phyloP scores from a whole-genome alignment of 805 yeast genomes.

The Zygoascus flipseniorum region DNA sequence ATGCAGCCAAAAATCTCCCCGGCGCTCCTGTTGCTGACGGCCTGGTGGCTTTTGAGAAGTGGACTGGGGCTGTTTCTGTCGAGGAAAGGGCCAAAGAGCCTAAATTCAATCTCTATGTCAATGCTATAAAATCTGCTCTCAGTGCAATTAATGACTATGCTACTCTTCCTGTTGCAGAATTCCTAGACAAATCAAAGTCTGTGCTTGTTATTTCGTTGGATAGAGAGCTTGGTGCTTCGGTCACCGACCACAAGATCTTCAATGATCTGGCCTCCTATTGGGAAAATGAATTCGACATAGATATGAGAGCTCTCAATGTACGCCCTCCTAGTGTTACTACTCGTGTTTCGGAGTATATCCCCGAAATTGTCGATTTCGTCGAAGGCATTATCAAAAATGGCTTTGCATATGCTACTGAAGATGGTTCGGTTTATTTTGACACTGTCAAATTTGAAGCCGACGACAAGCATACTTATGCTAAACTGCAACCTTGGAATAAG shows the following conservation, averaged over 20 bases:
- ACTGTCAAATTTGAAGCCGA: slow-evolving; percentile 69
- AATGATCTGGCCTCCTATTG: slow-evolving; percentile 75
- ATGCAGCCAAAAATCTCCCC: slow-evolving; percentile 36
- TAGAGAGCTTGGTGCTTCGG: slow-evolving; percentile 57
- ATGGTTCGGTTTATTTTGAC: slow-evolving; percentile 96
- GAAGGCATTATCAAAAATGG: slow-evolving; percentile 67
- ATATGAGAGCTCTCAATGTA: slow-evolving; percentile 80
- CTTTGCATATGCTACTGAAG: slow-evolving; percentile 71
- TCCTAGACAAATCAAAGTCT: slow-evolving; percentile 54
- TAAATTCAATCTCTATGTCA: slow-evolving; percentile 78
- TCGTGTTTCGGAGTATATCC: slow-evolving; percentile 90
- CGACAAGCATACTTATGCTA: slow-evolving; percentile 78
- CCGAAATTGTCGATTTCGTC: slow-evolving; percentile 81
- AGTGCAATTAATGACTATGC: slow-evolving; percentile 29
- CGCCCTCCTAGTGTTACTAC: slow-evolving; percentile 80
- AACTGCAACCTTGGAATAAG: slow-evolving; percentile 96
- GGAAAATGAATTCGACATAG: slow-evolving; percentile 79
- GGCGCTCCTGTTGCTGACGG: slow-evolving; percentile 1
- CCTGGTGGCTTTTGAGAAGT: slow-evolving; percentile 3
- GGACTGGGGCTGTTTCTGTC: slow-evolving; percentile 29
- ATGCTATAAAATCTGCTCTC: slow-evolving; percentile 49
- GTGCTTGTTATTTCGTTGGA: slow-evolving; percentile 71
- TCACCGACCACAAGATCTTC: slow-evolving; percentile 81
- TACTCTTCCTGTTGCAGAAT: slow-evolving; percentile 22
- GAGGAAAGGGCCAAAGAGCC: slow-evolving; percentile 52